phyloP scores from a whole-genome alignment of 106 monocot genomes.

The Dioscorea dumetorum region DNA sequence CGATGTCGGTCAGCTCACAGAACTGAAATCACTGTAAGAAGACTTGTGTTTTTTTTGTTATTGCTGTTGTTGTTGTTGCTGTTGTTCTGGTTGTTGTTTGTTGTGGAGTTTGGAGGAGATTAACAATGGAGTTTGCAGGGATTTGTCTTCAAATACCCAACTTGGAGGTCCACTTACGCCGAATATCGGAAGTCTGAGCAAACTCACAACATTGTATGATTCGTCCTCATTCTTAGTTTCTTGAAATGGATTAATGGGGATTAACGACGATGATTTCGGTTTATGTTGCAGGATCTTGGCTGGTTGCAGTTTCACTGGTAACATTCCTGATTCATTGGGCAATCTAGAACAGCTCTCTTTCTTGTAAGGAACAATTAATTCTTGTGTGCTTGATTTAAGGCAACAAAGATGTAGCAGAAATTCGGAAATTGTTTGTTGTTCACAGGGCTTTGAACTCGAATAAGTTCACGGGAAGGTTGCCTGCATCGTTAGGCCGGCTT shows the following conservation, averaged over 20 bases:
- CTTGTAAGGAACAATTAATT: conserved; percentile 38
- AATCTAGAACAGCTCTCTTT: conserved; percentile 34
- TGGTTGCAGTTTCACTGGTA: conserved; percentile 63
- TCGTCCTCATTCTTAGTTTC: neutral
- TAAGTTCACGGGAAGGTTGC: conserved; percentile 51
- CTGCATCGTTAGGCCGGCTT: conserved; percentile 43
- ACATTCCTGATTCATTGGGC: conserved; percentile 59
- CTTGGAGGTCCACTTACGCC: conserved; percentile 38
- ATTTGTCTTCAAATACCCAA: conserved; percentile 50
- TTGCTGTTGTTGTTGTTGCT: neutral
- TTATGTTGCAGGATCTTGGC: conserved; percentile 42
- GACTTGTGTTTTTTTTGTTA: no score
- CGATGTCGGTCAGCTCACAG: conserved; percentile 51
- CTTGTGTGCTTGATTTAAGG: neutral
- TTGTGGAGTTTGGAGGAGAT: neutral
- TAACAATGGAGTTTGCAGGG: conserved; percentile 29
- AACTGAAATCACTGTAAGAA: conserved; percentile 58
- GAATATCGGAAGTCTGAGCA: conserved; percentile 42
- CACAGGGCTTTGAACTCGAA: conserved; percentile 62
- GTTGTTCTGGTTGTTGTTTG: neutral
- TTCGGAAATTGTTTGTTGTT: neutral
- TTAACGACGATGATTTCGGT: neutral
- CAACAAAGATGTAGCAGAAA: neutral
- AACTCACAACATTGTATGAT: conserved; percentile 54
- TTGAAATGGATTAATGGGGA: neutral